Base-by-base conservation (phyloP, 306 rosid species). In the Crataegus laevigata region DNA sequence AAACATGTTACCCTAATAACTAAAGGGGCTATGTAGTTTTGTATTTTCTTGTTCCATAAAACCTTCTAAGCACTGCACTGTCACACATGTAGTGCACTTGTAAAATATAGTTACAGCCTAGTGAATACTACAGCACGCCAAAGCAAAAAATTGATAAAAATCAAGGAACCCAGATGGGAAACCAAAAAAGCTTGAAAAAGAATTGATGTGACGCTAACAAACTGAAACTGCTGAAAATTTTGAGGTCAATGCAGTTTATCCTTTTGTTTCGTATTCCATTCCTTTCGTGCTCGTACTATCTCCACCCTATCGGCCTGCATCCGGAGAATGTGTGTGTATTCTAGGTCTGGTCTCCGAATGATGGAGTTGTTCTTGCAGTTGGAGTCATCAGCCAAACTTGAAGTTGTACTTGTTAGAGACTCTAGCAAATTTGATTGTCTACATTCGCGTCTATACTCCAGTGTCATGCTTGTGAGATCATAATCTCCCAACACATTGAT, bases 371-470 rank as follows among this genome's bases (percentile, higher is more conserved):
- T 85, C 47, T 80, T 82, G 12, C 77, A 81, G 18, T 74, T 75
- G 3, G 82, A 78, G 11, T 69, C 90, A 6, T 84, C 83, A 0
- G 72, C 73, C 26, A 80, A 80, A 19, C 73, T 86, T 45, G 77
- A 52, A 38, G 90, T 86, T 45, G 91, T 85, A 72, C 86, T 84
- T 0, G 94, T 87, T 91, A 94, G 55, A 3, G 98, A 91, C 74
- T 94, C 98, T 6, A 94, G 80, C 80, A 86, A 66, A 77, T 82
- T 89, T 14, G 96, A 78, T 75, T 91, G 96, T 77, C 81, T 84
- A 12, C 97, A 94, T 85, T 94, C 98, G 30, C 97, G 83, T 57
- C 97, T 55, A 69, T 83, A 94, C 85, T 94, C 98, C 80, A 94
- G 71, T 1, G 97, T 94, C 90, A 94, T 83, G 85, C 94, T 89